Conservation (phyloP, 2,329 filamentous ascomycete genomes). For the Pseudocercospora vitis region DNA sequence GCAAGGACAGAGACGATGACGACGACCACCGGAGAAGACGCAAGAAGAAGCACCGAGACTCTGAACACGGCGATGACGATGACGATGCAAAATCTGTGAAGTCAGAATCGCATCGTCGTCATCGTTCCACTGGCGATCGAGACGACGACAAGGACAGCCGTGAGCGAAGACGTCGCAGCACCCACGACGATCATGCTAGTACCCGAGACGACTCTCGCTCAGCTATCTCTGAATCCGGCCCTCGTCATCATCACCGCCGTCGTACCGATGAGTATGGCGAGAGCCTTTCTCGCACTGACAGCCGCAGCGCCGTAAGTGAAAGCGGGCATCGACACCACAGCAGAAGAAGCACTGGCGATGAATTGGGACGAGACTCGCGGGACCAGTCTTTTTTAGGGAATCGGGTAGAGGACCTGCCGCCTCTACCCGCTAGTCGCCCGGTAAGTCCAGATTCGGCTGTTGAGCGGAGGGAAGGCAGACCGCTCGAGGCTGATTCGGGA, state of each 20-base stretch:
- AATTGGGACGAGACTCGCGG: constrained; percentile 26
- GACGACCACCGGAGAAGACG: constrained; percentile 48
- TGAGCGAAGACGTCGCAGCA: constrained; percentile 29
- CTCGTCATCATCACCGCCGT: constrained; percentile 28
- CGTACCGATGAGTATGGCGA: constrained; percentile 30
- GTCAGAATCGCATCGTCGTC: constrained; percentile 28
- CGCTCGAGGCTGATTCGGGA: constrained; percentile 34
- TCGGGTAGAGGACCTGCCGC: constrained; percentile 61
- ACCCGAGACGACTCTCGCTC: constrained; percentile 12
- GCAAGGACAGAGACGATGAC: constrained; percentile 36
- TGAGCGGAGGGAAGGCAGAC: constrained; percentile 37
- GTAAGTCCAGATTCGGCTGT: constrained; percentile 31
- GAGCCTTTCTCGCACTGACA: constrained; percentile 22
- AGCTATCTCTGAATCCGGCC: constrained; percentile 27
- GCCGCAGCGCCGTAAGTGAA: constrained; percentile 22
- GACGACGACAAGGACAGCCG: constrained; percentile 27
- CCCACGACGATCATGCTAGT: constrained; percentile 26
- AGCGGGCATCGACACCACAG: constrained; percentile 25
- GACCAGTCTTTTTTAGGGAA: constrained; percentile 64
- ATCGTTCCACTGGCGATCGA: constrained; percentile 20
- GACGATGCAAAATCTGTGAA: constrained; percentile 27
- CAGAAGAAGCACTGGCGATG: constrained; percentile 29
- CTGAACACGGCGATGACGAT: constrained; percentile 27
- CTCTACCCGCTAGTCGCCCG: constrained; percentile 41
- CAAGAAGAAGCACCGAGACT: constrained; percentile 46